These are phyloP conservation scores for Fallopia convolvulus DNA, from an alignment of 148 eudicot species.

Conservation along the genomic window DNA sequence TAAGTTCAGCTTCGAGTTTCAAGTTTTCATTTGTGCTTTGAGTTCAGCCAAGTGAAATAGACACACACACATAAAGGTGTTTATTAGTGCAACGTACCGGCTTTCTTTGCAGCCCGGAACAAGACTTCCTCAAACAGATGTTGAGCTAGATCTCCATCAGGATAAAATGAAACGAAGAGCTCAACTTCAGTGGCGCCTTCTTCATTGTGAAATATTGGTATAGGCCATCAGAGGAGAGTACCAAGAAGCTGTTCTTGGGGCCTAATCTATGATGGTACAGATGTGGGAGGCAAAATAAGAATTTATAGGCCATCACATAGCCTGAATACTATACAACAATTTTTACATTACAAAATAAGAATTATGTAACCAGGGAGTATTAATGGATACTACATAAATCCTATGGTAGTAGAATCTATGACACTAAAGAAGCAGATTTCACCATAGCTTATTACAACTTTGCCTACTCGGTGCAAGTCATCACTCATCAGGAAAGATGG, in stretches of 20 bases:
- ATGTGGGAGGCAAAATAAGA: constrained; percentile 54
- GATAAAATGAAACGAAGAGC: constrained; percentile 52
- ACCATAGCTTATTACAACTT: neutral
- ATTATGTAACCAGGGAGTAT: neutral
- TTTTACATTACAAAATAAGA: neutral
- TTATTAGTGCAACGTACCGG: constrained; percentile 35
- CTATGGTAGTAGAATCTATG: too few species aligned
- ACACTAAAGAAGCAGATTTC: neutral
- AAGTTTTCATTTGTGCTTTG: too few species aligned
- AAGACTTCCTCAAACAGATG: constrained; percentile 85
- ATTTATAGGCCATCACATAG: too few species aligned
- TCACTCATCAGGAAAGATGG: neutral
- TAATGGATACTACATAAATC: neutral
- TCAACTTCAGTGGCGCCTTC: constrained; percentile 82
- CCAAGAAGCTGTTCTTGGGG: constrained; percentile 63
- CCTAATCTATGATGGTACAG: constrained; percentile 69
- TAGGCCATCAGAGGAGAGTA: constrained; percentile 84
- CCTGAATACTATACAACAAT: neutral
- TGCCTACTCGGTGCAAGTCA: neutral
- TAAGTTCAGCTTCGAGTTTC: too few species aligned
- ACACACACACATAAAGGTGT: too few species aligned
- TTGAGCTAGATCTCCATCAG: constrained; percentile 95
- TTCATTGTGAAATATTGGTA: constrained; percentile 82
- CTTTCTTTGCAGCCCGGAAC: constrained; percentile 82
- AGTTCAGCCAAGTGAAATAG: too few species aligned